These are phyloP conservation scores for Termitomyces sp. DNA, from an alignment of 768 basidiomycete species.

Conservation along the genomic window DNA sequence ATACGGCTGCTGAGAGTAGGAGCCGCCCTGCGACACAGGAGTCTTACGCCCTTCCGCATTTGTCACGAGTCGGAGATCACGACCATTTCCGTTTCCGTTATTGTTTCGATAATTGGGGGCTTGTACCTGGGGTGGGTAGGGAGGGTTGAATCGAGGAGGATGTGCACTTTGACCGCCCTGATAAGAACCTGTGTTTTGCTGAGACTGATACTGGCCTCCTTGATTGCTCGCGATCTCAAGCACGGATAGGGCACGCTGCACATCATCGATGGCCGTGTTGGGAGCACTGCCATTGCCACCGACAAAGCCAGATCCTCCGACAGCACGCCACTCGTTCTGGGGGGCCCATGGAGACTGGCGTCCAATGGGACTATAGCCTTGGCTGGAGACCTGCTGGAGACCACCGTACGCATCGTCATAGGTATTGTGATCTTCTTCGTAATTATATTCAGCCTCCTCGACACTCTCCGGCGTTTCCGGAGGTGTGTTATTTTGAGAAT, in stretches of 20 bases:
- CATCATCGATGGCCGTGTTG: conserved; percentile 61
- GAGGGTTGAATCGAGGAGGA: conserved; percentile 68
- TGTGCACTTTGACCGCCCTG: conserved; percentile 50
- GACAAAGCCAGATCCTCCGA: conserved; percentile 17
- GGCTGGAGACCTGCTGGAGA: conserved; percentile 32
- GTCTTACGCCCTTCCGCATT: conserved; percentile 70
- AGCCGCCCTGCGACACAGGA: conserved; percentile 35
- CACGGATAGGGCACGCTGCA: conserved; percentile 67
- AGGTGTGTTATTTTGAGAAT: conserved; percentile 35
- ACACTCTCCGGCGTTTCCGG: conserved; percentile 34
- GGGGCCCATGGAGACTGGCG: conserved; percentile 67
- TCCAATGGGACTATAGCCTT: conserved; percentile 48
- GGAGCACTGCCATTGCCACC: conserved; percentile 17
- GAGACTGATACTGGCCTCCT: conserved; percentile 25
- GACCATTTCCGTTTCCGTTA: conserved; percentile 33
- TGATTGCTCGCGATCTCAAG: conserved; percentile 54
- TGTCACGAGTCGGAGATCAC: conserved; percentile 53
- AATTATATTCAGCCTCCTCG: conserved; percentile 55
- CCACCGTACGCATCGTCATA: conserved; percentile 61
- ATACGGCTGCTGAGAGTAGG: conserved; percentile 31
- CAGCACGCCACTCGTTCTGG: conserved; percentile 57
- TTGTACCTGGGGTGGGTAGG: conserved; percentile 45
- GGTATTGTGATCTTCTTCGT: conserved; percentile 45
- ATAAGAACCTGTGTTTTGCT: conserved; percentile 27
- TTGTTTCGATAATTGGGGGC: conserved; percentile 30